Percentiles rank a stretch among this genome's conserved stretches.
phyloP scores from a whole-genome alignment of 2,329 filamentous ascomycete species.

The Xylariaceae sp. region DNA sequence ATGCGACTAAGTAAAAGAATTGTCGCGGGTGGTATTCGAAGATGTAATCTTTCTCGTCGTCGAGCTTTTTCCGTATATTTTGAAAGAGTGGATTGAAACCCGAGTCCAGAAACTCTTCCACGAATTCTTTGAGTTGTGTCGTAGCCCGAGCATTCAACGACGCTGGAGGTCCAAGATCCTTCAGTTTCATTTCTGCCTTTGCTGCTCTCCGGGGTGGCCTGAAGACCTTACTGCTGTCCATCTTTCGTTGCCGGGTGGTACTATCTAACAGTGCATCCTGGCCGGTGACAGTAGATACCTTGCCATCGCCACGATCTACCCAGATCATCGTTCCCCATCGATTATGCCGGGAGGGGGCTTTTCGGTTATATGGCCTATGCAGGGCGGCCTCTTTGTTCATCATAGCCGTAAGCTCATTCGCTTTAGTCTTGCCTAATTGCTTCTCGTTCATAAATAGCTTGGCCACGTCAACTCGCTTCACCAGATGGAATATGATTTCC shows the following conservation, averaged over 20 bases:
- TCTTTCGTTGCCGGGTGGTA: conserved; percentile 70
- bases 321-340: conserved; percentile 97
- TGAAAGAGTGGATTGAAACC: conserved; percentile 89
- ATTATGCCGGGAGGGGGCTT: conserved; percentile 81
- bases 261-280: conserved; percentile 76
- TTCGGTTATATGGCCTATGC: conserved; percentile 68
- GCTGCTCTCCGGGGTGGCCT: conserved; percentile 66
- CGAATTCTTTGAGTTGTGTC: conserved; percentile 72
- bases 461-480: conserved; percentile 80
- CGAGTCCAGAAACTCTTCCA: conserved; percentile 89
- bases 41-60: conserved; percentile 79
- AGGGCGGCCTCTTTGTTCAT: conserved; percentile 81
- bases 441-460: conserved; percentile 81
- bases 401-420: conserved; percentile 66
- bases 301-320: conserved; percentile 81
- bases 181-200: conserved; percentile 57
- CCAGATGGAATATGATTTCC: conserved; percentile 85
- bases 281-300: conserved; percentile 79
- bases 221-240: conserved; percentile 88
- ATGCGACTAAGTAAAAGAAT: conserved; percentile 86
- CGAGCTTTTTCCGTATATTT: conserved; percentile 81
- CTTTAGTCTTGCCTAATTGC: conserved; percentile 62
- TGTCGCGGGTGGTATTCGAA: conserved; percentile 72
- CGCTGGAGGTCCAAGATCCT: conserved; percentile 71
- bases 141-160: conserved; percentile 67